These are phyloP conservation scores for Daldinia childiae DNA, from an alignment of 495 filamentous ascomycete genomes.

Conservation along the genomic window DNA sequence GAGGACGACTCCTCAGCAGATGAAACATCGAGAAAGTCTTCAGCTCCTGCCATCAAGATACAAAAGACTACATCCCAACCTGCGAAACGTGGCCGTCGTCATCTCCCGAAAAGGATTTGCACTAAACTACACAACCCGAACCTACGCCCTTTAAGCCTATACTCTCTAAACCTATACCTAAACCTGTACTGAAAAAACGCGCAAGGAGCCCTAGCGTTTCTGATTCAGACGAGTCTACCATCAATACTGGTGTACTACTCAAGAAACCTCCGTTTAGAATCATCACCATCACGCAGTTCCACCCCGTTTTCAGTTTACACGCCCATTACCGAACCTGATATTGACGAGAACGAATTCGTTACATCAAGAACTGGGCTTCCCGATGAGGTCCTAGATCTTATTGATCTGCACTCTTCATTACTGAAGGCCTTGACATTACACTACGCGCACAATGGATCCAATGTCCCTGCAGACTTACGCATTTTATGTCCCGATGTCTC, in stretches of 20 bases:
- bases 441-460: conserved; percentile 70
- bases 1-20: conserved; percentile 34
- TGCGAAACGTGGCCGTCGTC: conserved; percentile 25
- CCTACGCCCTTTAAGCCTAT: background rate
- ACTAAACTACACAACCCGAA: conserved; percentile 15
- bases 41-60: conserved; percentile 21
- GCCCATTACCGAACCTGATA: conserved; percentile 39
- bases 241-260: conserved; percentile 47
- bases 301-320: conserved; percentile 46
- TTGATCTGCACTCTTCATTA: conserved; percentile 65
- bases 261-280: conserved; percentile 54
- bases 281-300: conserved; percentile 47
- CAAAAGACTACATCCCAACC: conserved; percentile 14
- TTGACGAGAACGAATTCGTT: conserved; percentile 40
- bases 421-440: conserved; percentile 67
- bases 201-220: conserved; percentile 42
- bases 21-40: too few species aligned
- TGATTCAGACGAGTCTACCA: conserved; percentile 43
- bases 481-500: conserved; percentile 63
- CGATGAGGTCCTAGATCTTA: conserved; percentile 63
- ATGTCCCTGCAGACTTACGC: conserved; percentile 67
- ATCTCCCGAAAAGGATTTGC: conserved; percentile 38
- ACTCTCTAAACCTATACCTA: conserved; percentile 21
- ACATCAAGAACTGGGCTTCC: conserved; percentile 51
- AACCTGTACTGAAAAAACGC: conserved; percentile 36